These are phyloP conservation scores for Scutellaria barbata DNA, from an alignment of 257 asterid species.

Conservation along the genomic window DNA sequence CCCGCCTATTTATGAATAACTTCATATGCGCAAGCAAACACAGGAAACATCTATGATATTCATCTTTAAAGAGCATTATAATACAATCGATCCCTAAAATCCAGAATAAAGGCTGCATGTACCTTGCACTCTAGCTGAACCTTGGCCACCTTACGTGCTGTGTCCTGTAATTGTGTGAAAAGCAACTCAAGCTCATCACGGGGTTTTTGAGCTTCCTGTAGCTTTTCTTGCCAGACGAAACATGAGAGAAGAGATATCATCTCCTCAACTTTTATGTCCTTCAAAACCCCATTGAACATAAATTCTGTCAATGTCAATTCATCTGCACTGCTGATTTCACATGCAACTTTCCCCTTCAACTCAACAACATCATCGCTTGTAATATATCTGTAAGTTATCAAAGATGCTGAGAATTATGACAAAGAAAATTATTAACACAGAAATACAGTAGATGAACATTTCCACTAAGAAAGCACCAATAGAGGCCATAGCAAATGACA, in stretches of 20 bases:
- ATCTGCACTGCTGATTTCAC: constrained; percentile 98
- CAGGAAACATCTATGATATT: background rate
- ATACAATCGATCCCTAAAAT: constrained; percentile 11
- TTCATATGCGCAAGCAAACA: too few species aligned
- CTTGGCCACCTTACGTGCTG: constrained; percentile 90
- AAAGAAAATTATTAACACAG: constrained; percentile 19
- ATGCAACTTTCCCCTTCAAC: constrained; percentile 91
- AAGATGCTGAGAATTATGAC: constrained; percentile 32
- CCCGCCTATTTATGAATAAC: background rate
- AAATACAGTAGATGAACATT: constrained; percentile 24
- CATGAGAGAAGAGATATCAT: constrained; percentile 94
- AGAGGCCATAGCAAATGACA: constrained; percentile 15
- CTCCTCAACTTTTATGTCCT: constrained; percentile 84
- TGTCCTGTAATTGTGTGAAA: constrained; percentile 78
- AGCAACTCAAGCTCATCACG: constrained; percentile 84
- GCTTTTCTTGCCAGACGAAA: constrained; percentile 98
- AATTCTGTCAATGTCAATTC: constrained; percentile 92
- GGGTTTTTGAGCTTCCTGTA: constrained; percentile 88
- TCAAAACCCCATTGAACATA: constrained; percentile 84
- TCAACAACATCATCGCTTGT: constrained; percentile 85
- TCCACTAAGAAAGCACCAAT: background rate
- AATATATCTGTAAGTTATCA: constrained; percentile 59
- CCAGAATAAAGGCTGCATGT: constrained; percentile 26
- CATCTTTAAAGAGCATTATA: constrained; percentile 17
- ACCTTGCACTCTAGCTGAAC: constrained; percentile 99